A percentile compares a stretch with the other conserved stretches of the same genome.
Evolutionary conservation across 208 protist species (phyloP).

Genomic region (Wallacemonas collosoma): DNA sequence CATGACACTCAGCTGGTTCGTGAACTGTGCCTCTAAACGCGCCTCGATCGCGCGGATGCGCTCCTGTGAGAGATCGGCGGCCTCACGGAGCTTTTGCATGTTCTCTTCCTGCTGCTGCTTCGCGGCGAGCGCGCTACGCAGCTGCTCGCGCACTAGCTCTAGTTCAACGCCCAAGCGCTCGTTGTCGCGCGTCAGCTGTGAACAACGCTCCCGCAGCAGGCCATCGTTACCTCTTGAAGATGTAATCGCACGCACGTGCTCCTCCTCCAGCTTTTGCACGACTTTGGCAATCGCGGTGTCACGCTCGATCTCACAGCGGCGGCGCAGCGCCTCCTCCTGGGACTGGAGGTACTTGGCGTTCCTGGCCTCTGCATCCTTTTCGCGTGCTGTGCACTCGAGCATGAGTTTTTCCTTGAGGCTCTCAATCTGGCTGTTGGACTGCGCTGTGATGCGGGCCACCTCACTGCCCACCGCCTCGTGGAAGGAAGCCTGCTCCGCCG

Average conservation of each 20-base stretch:
- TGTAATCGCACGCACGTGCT: constrained; percentile 60
- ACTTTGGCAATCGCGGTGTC: constrained; percentile 72
- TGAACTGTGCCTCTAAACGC: constrained; percentile 49
- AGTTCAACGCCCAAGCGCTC: constrained; percentile 75
- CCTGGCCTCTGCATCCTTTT: constrained; percentile 49
- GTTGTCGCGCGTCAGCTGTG: constrained; percentile 61
- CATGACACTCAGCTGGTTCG: constrained; percentile 49
- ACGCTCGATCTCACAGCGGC: constrained; percentile 67
- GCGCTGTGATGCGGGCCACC: constrained; percentile 60
- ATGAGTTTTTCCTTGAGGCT: constrained; percentile 69
- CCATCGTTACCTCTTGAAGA: constrained; percentile 56
- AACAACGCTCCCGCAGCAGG: constrained; percentile 62
- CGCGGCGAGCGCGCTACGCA: constrained; percentile 40
- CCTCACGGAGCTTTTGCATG: constrained; percentile 39
- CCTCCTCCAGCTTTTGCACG: constrained; percentile 61
- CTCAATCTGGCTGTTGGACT: constrained; percentile 59
- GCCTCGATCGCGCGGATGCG: constrained; percentile 60
- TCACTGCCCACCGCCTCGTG: constrained; percentile 73
- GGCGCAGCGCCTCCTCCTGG: constrained; percentile 64
- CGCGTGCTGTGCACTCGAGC: constrained; percentile 59
- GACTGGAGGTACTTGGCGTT: constrained; percentile 51
- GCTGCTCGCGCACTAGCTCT: constrained; percentile 63
- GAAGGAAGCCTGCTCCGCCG: constrained; percentile 65
- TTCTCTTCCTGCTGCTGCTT: constrained; percentile 54
- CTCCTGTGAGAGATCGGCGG: constrained; percentile 45